Evolutionary conservation across 2,329 filamentous ascomycete species (phyloP), one percentile per base, ranked within the genome.

Genomic region (Exserohilum rostratum): DNA sequence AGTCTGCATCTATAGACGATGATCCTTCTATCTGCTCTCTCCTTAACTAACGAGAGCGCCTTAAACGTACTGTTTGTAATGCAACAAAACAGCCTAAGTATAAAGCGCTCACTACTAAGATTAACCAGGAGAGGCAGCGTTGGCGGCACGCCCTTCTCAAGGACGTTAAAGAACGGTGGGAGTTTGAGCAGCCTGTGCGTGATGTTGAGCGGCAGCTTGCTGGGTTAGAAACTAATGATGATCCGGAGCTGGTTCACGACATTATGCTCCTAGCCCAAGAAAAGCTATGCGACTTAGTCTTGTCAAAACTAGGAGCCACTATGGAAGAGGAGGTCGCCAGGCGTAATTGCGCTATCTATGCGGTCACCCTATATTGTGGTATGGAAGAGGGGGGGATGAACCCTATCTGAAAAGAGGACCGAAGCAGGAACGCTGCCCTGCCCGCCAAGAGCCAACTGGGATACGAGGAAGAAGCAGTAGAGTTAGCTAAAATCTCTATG

Each of bases 141-240:
- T 11, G 18, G 31, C 13, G n/a, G 48, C 13, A 51, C 1, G 17
- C 48, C 34, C 40, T 51, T 45, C n/a, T 51, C 25, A 38, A 45
- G 6, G 13, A 27, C 2, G 13, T 51, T 13, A 51, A 51, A n/a
- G 17, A 39, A 51, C 13, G 11, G 27, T 58, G 15, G 47, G 51
- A 58, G 46, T 55, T 43, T 50, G 30, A 58, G 46, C 39, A 58
- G 51, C 52, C 30, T 25, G 38, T 59, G 38, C 51, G 48, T 53
- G 39, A 64, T 60, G 46, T 66, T 12, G 39, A 66, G 53, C 35
- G 38, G 51, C 53, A 64, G 53, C 61, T 66, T 58, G 40, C 58
- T 54, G 30, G 60, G 15, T 51, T 51, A 51, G 48, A 45, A 27
- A 18, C 40, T 39, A 55, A 52, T 20, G 46, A 61, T 9, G 11